A percentile compares a stretch with the other conserved stretches of the same genome.
Conservation (phyloP, 176 grass and related monocot species). For the Phragmites australis region DNA sequence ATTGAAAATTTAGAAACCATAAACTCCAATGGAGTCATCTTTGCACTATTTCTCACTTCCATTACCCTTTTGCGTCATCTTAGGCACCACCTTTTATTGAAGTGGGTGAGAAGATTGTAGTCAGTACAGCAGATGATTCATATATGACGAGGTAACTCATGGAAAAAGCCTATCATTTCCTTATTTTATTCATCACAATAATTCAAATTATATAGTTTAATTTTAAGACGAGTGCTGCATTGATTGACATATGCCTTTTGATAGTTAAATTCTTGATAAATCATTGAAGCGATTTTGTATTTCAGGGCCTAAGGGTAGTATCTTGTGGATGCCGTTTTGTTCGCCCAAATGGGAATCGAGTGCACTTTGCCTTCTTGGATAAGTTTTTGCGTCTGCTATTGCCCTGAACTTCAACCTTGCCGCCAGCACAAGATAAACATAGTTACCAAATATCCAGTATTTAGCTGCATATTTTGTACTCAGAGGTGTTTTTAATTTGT, state of each 20-base stretch:
- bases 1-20: constrained; percentile 13
- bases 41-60: constrained; percentile 12
- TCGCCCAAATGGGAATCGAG: too few species aligned
- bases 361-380: neutral
- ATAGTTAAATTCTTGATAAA: too few species aligned
- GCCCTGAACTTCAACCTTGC: neutral
- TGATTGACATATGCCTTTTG: neutral
- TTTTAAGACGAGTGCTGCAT: neutral
- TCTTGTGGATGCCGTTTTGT: too few species aligned
- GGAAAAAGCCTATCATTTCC: neutral
- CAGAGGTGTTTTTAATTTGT: neutral
- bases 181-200: neutral
- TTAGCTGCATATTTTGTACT: constrained; percentile 3
- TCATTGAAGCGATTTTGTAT: constrained; percentile 13
- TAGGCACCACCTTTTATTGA: constrained; percentile 89
- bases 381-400: neutral
- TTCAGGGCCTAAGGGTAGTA: constrained; percentile 50
- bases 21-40: neutral
- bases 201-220: neutral
- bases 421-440: neutral
- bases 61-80: constrained; percentile 32
- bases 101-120: constrained; percentile 71
- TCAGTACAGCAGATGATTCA: constrained; percentile 86
- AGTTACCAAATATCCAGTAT: neutral
- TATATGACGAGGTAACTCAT: constrained; percentile 73